phyloP scores from a whole-genome alignment of 805 yeast genomes.

The Wickerhamomyces bisporus region DNA sequence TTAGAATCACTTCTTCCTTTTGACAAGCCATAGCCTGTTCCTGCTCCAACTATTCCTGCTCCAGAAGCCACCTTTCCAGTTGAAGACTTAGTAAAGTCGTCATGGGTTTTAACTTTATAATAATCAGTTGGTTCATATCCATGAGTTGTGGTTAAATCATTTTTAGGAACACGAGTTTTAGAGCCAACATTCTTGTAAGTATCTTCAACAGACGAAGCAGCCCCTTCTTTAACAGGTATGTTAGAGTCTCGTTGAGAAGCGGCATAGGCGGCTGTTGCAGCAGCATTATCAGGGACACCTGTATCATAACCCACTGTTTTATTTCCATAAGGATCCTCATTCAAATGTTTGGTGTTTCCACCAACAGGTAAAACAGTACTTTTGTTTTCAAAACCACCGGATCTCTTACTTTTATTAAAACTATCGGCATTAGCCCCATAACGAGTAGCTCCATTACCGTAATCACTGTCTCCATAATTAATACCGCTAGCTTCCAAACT shows the following conservation, averaged over 20 bases:
- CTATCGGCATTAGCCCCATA: slow-evolving; percentile 11
- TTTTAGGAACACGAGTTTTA: slow-evolving; percentile 2
- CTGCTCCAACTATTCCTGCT: not conserved
- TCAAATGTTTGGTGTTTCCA: slow-evolving; percentile 3
- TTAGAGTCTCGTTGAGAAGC: not conserved
- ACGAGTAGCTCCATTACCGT: slow-evolving; percentile 13
- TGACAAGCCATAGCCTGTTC: not conserved
- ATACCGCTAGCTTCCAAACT: too few relatives aligned
- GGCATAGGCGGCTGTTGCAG: slow-evolving; percentile 13
- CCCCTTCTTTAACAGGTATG: slow-evolving; percentile 8
- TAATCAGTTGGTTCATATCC: slow-evolving; percentile 19
- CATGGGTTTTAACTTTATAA: slow-evolving; percentile 9
- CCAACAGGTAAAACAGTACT: slow-evolving; percentile 20
- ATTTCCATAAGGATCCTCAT: slow-evolving; percentile 12
- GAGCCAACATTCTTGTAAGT: slow-evolving; percentile 12
- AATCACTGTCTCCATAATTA: slow-evolving; percentile 1
- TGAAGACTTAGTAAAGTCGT: not conserved
- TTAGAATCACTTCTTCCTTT: not conserved
- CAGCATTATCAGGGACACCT: slow-evolving; percentile 16
- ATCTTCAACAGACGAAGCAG: slow-evolving; percentile 15
- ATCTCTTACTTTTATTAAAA: not conserved
- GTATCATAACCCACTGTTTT: slow-evolving; percentile 8
- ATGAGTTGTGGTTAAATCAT: slow-evolving; percentile 13
- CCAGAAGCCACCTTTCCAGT: not conserved
- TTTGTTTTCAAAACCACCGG: slow-evolving; percentile 18